Evolutionary conservation across 2,329 filamentous ascomycete genomes (phyloP).

Genomic region (Pseudogymnoascus sp.): DNA sequence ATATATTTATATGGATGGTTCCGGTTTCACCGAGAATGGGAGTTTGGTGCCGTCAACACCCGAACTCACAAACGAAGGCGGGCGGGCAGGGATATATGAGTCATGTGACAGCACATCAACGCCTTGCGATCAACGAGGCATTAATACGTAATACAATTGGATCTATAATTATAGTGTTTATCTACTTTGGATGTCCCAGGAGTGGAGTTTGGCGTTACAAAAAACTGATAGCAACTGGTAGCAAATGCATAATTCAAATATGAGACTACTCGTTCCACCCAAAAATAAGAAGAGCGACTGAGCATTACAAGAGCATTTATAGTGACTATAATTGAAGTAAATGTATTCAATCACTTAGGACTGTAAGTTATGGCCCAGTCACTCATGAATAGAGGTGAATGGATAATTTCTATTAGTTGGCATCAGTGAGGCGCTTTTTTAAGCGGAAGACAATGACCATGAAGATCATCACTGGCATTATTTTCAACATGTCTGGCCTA

Average conservation of each 20-base stretch:
- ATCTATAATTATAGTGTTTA: neutral
- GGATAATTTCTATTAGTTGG: too few relatives aligned
- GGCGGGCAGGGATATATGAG: neutral
- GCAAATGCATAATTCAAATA: neutral
- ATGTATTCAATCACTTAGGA: too few relatives aligned
- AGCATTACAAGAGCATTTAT: too few relatives aligned
- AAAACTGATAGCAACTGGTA: neutral
- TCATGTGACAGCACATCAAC: neutral
- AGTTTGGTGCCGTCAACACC: neutral
- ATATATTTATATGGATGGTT: neutral
- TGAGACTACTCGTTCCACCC: neutral
- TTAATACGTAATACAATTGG: neutral
- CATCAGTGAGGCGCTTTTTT: too few relatives aligned
- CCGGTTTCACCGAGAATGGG: neutral
- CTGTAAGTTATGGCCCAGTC: too few relatives aligned
- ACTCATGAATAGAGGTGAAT: too few relatives aligned
- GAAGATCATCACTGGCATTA: neutral
- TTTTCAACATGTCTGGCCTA: neutral
- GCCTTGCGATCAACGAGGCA: neutral
- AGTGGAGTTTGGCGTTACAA: neutral
- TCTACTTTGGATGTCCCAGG: neutral
- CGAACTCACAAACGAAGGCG: neutral
- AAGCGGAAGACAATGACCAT: neutral
- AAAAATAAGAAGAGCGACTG: too few relatives aligned
- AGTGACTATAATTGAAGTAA: too few relatives aligned